Conservation (phyloP, 306 rosid species). For the Comarum palustre region DNA sequence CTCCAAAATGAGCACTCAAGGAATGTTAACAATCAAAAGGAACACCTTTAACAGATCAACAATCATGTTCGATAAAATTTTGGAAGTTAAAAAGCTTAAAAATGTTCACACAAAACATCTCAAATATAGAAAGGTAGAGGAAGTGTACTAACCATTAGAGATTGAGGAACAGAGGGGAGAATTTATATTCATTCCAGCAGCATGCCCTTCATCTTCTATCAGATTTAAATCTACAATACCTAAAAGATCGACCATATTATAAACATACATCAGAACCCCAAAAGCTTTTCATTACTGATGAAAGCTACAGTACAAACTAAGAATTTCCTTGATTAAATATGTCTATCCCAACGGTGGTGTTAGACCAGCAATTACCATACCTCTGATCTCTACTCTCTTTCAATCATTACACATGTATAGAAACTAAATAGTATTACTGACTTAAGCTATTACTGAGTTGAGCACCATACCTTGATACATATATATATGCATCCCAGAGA, state of each 20-base stretch:
- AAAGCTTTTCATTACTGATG: no score
- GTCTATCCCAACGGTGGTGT: no score
- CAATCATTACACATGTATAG: no score
- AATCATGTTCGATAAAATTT: constrained; percentile 6
- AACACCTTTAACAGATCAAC: neutral
- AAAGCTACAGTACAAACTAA: no score
- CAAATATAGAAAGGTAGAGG: constrained; percentile 1
- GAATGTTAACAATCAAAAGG: neutral
- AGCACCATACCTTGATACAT: no score
- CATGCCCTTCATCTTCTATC: constrained; percentile 33
- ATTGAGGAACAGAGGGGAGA: constrained; percentile 54
- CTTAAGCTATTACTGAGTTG: no score
- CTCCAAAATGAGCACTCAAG: neutral
- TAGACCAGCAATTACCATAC: no score
- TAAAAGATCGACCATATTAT: neutral
- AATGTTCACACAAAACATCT: neutral
- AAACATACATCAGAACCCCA: no score
- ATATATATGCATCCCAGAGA: no score
- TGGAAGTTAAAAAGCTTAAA: neutral
- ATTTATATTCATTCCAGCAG: constrained; percentile 31
- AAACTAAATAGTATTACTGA: no score
- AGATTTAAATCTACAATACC: constrained; percentile 46
- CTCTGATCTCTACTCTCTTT: no score
- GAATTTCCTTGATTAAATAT: no score
- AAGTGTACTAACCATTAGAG: constrained; percentile 44